Base-by-base conservation (phyloP, 2,329 filamentous ascomycete genomes). In the Alternaria postmessia region DNA sequence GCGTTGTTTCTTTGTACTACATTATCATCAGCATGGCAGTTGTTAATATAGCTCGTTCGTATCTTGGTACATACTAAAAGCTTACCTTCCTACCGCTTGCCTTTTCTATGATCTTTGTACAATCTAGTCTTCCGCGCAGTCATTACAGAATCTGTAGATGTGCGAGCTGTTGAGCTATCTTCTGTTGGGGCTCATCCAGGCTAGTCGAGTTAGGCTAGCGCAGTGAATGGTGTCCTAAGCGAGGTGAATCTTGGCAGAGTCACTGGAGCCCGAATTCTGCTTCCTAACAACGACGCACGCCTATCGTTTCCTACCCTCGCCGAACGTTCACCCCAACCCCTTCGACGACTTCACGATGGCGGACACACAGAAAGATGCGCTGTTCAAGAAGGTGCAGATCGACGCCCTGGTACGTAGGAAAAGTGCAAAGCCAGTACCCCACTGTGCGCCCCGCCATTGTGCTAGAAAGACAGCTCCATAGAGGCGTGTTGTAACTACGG, bases 301-400 rank as follows among this genome's bases (percentile, higher is more conserved):
- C 59, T 63, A 71, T 57, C 57, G 57, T 51, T 11, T 48, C 63
- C 48, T 54, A 64, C 62, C 63, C 66, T 41, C 61, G 56, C 66
- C 61, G 48, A 48, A 51, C 57, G 54, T 56, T 48, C 49, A 46
- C 48, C 62, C 57, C 63, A 44, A 61, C 36, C 30, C 47, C 51
- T 30, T 38, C 59, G 56, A 68, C 61, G 54, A 65, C 47, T 59
- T 56, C 58, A 76, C 57, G 51, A 79, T 79, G 77, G 75, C 77
- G 64, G 77, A 78, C 59, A 54, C 63, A 52, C 65, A 69, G 44
- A 78, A 78, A 64, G 77, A 78, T 58, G 69, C 68, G 62, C 88
- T 91, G 80, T 86, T 96, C 82, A 91, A 90, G 85, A 87, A 92
- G 81, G 92, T 97, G 75, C 93, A 96, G 85, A 90, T 98, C 78